phyloP scores from a whole-genome alignment of 2,329 filamentous ascomycete species.

The Phialemoniopsis sp. region DNA sequence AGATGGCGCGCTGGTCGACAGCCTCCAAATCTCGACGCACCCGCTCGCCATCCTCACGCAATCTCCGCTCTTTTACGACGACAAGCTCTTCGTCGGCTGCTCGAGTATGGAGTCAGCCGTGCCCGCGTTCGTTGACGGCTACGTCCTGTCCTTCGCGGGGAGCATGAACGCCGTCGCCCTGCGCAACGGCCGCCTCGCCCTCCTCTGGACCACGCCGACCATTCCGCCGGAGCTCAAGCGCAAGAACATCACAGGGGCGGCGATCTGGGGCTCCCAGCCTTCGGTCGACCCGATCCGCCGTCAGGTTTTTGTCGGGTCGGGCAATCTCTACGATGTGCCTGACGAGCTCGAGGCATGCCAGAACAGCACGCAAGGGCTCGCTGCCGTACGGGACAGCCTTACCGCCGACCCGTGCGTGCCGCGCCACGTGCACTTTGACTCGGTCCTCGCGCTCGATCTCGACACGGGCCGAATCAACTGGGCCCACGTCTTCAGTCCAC shows the following conservation, averaged over 20 bases:
- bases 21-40: conserved; percentile 16
- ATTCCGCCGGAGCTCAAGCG: conserved; percentile 9
- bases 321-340: conserved; percentile 21
- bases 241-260: conserved; percentile 12
- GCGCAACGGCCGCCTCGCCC: conserved; percentile 9
- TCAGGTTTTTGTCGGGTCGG: conserved; percentile 22
- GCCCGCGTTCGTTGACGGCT: conserved; percentile 7
- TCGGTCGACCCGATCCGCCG: conserved; percentile 18
- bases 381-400: neutral
- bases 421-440: conserved; percentile 16
- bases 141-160: conserved; percentile 23
- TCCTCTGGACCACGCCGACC: conserved; percentile 13
- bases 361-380: conserved; percentile 4
- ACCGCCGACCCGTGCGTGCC: conserved; percentile 14
- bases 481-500: conserved; percentile 13
- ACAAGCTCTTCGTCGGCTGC: conserved; percentile 19
- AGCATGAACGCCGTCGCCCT: conserved; percentile 15
- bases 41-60: conserved; percentile 19
- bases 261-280: conserved; percentile 24
- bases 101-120: conserved; percentile 18
- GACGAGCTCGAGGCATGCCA: conserved; percentile 13
- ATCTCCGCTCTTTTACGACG: conserved; percentile 18
- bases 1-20: conserved; percentile 14
- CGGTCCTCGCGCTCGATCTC: conserved; percentile 19
- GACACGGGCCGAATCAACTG: conserved; percentile 16